phyloP scores from a whole-genome alignment of 2,329 filamentous ascomycete genomes.

The Penicillium carneum region DNA sequence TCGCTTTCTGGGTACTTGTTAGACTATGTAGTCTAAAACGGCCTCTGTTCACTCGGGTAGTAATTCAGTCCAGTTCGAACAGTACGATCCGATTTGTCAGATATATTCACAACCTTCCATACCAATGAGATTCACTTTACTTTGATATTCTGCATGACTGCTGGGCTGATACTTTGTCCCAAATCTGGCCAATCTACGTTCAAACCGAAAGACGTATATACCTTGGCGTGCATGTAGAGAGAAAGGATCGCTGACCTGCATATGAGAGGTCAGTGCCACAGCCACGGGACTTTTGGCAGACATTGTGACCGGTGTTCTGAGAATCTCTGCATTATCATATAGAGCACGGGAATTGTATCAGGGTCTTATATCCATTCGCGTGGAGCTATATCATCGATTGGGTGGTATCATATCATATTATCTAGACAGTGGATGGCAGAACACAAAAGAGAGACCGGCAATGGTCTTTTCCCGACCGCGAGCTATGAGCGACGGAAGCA shows the following conservation, averaged over 20 bases:
- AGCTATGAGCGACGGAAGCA: not conserved
- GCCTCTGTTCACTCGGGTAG: too few species aligned
- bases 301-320: not conserved
- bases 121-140: too few species aligned
- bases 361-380: slow-evolving; percentile 1
- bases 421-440: slow-evolving; percentile 9
- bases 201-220: not conserved
- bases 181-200: not conserved
- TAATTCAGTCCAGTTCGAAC: too few species aligned
- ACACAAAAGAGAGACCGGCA: not conserved
- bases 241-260: slow-evolving; percentile 3
- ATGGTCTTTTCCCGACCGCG: not conserved
- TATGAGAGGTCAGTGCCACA: slow-evolving; percentile 1
- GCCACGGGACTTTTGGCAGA: not conserved
- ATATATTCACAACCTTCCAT: not conserved
- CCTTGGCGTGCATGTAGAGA: not conserved
- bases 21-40: not conserved
- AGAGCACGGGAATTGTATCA: slow-evolving; percentile 6
- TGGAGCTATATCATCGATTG: slow-evolving; percentile 14
- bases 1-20: not conserved
- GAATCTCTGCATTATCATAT: not conserved
- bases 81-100: not conserved
- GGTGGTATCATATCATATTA: slow-evolving; percentile 28
- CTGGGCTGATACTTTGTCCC: not conserved
- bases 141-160: not conserved